These are phyloP conservation scores for Clonostachys rhizophaga DNA, from an alignment of 2,329 filamentous ascomycete genomes.

Conservation along the genomic window DNA sequence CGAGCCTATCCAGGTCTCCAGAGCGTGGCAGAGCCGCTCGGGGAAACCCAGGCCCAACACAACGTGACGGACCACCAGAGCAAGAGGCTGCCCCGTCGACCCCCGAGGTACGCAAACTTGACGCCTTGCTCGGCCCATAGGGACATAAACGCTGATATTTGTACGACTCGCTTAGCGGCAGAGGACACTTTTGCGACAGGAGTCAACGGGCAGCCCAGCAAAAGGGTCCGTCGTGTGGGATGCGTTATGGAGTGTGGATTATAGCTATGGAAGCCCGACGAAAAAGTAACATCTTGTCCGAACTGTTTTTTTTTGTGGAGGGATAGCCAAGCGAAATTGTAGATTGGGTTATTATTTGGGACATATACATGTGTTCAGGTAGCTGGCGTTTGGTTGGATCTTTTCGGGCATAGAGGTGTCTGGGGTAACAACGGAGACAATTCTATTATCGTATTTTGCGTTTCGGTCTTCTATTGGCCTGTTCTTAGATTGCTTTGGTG, in stretches of 20 bases:
- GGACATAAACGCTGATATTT: constrained; percentile 19
- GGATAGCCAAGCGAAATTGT: neutral
- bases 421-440: too few species aligned
- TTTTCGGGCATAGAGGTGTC: too few species aligned
- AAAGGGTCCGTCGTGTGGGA: constrained; percentile 58
- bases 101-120: constrained; percentile 50
- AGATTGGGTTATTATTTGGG: too few species aligned
- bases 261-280: constrained; percentile 43
- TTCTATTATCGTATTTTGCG: too few species aligned
- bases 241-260: constrained; percentile 37
- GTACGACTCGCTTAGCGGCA: constrained; percentile 13
- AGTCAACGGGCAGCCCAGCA: constrained; percentile 28
- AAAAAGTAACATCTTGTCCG: constrained; percentile 13
- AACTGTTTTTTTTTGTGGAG: neutral
- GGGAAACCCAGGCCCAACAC: constrained; percentile 6
- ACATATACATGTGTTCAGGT: too few species aligned
- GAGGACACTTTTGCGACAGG: constrained; percentile 27
- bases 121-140: constrained; percentile 44
- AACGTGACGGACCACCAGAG: constrained; percentile 18
- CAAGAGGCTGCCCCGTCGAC: constrained; percentile 13
- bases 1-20: too few species aligned
- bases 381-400: too few species aligned
- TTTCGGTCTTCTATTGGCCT: too few species aligned
- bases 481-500: too few species aligned
- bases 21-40: neutral